Evolutionary conservation across 805 yeast species (phyloP), one percentile per base, ranked within the genome.

Genomic region (Saturnispora bothae): DNA sequence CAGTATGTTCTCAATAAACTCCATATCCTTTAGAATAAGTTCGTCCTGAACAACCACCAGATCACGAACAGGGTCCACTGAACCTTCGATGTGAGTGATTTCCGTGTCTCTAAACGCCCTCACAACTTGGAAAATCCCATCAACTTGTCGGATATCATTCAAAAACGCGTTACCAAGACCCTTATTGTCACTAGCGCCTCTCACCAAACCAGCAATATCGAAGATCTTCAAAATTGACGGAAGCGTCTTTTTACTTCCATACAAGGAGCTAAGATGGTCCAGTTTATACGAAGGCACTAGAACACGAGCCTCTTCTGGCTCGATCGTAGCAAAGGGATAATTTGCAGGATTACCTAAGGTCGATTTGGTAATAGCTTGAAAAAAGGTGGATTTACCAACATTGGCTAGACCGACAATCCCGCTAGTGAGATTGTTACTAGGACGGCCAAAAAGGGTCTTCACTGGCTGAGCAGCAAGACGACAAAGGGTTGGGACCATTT

Each of bases 101-200:
- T 78, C 83, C 7, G 68, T 71, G 51, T 76, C 78, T 40, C 65
- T 65, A 50, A 79, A 78, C 1, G 74, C 76, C 41, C 86, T 61
- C 8, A 78, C 83, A 33, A 78, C 72, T 49, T 78, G 85, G 53
- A 73, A 76, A 31, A 78, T 64, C 16, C 83, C 84, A 54, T 78
- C 86, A 20, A 78, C 85, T 12, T 78, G 74, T 33, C 85, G 59
- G 40, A 78, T 79, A 49, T 78, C 78, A 37, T 75, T 68, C 48
- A 78, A 63, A 59, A 78, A 78, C 33, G 79, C 76, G 59, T 78
- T 78, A n/a, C 86, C 86, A 39, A 78, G 62, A 4, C 86, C 86
- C 43, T 75, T 80, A 32, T 84, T 84, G 31, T 62, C 59, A 16
- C 73, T 64, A 9, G 81, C 75, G 46, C 81, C 80, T 46, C 75